These are phyloP conservation scores for Pyronema omphalodes DNA, from an alignment of 495 filamentous ascomycete genomes.

Conservation along the genomic window DNA sequence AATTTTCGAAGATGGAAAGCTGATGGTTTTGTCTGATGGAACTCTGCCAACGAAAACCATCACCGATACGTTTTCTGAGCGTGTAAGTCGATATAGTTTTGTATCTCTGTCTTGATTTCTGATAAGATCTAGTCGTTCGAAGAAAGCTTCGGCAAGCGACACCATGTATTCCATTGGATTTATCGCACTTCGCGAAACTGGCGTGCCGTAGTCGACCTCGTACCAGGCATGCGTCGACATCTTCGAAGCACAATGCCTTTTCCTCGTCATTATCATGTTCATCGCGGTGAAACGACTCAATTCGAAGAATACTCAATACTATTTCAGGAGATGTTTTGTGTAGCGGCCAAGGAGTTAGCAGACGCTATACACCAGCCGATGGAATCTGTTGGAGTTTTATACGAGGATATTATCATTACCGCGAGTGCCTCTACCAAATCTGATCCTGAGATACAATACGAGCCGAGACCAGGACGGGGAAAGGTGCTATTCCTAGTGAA, in stretches of 20 bases:
- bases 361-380: slow-evolving; percentile 42
- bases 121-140: slow-evolving; percentile 37
- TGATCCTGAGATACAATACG: background rate
- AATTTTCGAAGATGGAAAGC: slow-evolving; percentile 49
- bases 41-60: slow-evolving; percentile 66
- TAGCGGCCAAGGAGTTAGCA: slow-evolving; percentile 57
- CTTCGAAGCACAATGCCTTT: slow-evolving; percentile 27
- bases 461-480: slow-evolving; percentile 4
- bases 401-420: slow-evolving; percentile 58
- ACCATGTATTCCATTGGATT: slow-evolving; percentile 75
- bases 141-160: slow-evolving; percentile 56
- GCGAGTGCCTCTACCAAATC: background rate
- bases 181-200: slow-evolving; percentile 65
- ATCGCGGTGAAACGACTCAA: slow-evolving; percentile 6
- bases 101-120: background rate
- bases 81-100: slow-evolving; percentile 26
- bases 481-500: slow-evolving; percentile 66
- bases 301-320: slow-evolving; percentile 51
- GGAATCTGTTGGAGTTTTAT: slow-evolving; percentile 50
- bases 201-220: slow-evolving; percentile 43
- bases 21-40: slow-evolving; percentile 67
- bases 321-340: slow-evolving; percentile 76
- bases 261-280: background rate
- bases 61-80: slow-evolving; percentile 57
- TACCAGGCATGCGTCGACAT: slow-evolving; percentile 49